Conservation (phyloP, 768 basidiomycete species). For the Boletales sp. region DNA sequence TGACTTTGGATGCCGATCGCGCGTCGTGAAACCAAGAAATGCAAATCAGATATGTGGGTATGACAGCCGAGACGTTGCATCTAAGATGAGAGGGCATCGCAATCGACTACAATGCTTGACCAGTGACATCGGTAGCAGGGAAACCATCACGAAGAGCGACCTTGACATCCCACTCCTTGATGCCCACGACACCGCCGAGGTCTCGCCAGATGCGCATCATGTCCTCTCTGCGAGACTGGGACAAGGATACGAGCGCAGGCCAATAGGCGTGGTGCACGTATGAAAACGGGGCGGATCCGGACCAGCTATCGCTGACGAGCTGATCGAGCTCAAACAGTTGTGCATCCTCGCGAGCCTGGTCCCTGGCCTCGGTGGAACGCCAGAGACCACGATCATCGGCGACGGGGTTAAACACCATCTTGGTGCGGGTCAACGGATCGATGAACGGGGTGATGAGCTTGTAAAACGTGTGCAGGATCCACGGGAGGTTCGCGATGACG, state of each 20-base stretch:
- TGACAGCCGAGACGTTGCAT: background rate
- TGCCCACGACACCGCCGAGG: slow-evolving; percentile 65
- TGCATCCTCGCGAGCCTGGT: slow-evolving; percentile 13
- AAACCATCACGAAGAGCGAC: slow-evolving; percentile 18
- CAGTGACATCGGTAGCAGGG: background rate
- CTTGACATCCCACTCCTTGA: slow-evolving; percentile 81
- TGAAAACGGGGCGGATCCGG: slow-evolving; percentile 60
- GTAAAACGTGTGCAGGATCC: slow-evolving; percentile 69
- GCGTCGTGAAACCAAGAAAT: background rate
- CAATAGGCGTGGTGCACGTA: slow-evolving; percentile 78
- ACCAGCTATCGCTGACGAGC: slow-evolving; percentile 70
- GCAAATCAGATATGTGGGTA: background rate
- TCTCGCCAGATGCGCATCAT: slow-evolving; percentile 63
- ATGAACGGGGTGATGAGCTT: slow-evolving; percentile 78
- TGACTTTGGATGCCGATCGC: background rate
- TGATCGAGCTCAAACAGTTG: slow-evolving; percentile 62
- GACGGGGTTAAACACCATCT: slow-evolving; percentile 72
- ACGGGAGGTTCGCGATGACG: slow-evolving; percentile 79
- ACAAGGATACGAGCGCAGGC: slow-evolving; percentile 56
- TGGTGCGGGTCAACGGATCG: slow-evolving; percentile 75
- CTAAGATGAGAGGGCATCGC: slow-evolving; percentile 2
- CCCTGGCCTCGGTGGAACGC: slow-evolving; percentile 21
- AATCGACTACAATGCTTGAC: slow-evolving; percentile 8
- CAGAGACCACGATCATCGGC: slow-evolving; percentile 23
- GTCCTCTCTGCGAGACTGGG: slow-evolving; percentile 44